These are phyloP conservation scores for Fusarium secorum DNA, from an alignment of 2,329 filamentous ascomycete species.

Conservation along the genomic window DNA sequence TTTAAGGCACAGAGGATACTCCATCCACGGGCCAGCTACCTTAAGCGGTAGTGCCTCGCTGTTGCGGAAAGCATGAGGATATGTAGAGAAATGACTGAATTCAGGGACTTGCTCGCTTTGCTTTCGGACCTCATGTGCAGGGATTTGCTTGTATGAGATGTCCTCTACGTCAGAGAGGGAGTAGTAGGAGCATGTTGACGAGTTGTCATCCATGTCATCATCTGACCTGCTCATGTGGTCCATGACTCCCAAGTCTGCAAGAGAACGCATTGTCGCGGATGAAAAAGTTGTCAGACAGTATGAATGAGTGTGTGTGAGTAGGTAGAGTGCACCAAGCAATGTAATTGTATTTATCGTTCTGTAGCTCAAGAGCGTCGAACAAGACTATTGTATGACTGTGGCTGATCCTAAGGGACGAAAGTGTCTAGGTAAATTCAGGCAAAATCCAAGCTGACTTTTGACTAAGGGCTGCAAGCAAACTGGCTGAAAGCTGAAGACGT, in stretches of 20 bases:
- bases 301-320: not conserved
- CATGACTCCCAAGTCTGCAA: not conserved
- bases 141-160: not conserved
- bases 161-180: not conserved
- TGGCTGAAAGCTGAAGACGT: not conserved
- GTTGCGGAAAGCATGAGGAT: not conserved
- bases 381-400: not conserved
- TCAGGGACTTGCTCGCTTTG: not conserved
- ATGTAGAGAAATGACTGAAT: not conserved
- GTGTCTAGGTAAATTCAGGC: too few relatives aligned
- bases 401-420: too few relatives aligned
- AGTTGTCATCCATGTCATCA: slow-evolving; percentile 6
- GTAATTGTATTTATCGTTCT: not conserved
- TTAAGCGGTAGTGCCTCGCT: not conserved
- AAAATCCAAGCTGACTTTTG: too few relatives aligned
- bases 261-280: not conserved
- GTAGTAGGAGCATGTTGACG: slow-evolving; percentile 6
- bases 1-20: not conserved
- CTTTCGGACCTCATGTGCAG: not conserved
- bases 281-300: fast-evolving
- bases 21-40: not conserved
- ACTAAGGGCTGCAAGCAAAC: not conserved
- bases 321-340: not conserved
- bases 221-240: not conserved
- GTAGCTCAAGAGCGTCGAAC: not conserved